Evolutionary conservation across 768 basidiomycete genomes (phyloP).

Genomic region (Fomitopsis pulvina): DNA sequence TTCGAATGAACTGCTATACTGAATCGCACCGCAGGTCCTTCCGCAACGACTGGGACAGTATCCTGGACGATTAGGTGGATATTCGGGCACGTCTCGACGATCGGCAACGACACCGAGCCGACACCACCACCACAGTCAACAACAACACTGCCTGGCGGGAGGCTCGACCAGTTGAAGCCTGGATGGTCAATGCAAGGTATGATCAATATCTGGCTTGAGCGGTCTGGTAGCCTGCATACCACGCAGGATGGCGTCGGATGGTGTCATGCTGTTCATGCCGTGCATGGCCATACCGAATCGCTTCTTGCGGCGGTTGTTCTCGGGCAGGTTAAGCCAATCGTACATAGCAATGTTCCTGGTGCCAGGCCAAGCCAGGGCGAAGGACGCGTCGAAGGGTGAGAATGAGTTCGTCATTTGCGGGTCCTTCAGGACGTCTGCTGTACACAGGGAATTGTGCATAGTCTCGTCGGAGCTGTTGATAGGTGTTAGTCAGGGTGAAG

Average conservation of each 20-base stretch:
- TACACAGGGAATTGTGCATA: constrained; percentile 1
- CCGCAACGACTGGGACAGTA: constrained; percentile 16
- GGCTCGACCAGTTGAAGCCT: constrained; percentile 24
- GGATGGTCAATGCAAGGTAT: background rate
- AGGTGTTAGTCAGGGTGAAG: background rate
- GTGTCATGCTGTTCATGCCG: constrained; percentile 12
- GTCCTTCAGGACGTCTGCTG: constrained; percentile 16
- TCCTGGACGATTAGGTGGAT: constrained; percentile 27
- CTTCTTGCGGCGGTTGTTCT: constrained; percentile 4
- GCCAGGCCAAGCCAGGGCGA: constrained; percentile 11
- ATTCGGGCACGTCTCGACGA: constrained; percentile 17
- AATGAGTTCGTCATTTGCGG: constrained; percentile 14
- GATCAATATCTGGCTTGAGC: background rate
- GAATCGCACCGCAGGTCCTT: constrained; percentile 14
- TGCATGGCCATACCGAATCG: constrained; percentile 19
- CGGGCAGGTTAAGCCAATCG: constrained; percentile 7
- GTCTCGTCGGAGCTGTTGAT: constrained; percentile 17
- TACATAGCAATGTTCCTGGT: constrained; percentile 7
- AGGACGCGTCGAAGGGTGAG: constrained; percentile 10
- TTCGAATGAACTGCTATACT: background rate
- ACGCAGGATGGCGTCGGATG: constrained; percentile 13
- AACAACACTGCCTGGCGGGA: constrained; percentile 17
- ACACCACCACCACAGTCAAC: constrained; percentile 29
- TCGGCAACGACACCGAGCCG: constrained; percentile 18
- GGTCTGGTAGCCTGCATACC: no score